Conservation (phyloP, 2,329 filamentous ascomycete genomes). For the Xylariaceae sp. region DNA sequence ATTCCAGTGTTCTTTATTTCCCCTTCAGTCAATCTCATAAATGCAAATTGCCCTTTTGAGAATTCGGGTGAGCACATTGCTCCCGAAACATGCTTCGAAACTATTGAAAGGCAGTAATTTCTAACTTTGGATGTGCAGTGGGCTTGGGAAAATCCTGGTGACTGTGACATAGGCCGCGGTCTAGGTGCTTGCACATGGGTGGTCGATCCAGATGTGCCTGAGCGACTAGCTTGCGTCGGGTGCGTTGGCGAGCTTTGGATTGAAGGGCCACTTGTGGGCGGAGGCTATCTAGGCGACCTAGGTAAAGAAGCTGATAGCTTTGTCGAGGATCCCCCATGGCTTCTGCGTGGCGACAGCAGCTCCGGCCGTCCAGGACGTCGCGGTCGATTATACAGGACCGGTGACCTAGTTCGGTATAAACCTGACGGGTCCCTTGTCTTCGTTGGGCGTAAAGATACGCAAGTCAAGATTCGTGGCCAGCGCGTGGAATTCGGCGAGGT, state of each 20-base stretch:
- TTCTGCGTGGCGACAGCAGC: slow-evolving; percentile 2
- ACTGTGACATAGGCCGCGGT: not conserved
- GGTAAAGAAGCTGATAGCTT: slow-evolving; percentile 44
- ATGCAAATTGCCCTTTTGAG: too few species aligned
- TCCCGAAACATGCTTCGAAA: too few species aligned
- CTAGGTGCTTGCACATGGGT: slow-evolving; percentile 9
- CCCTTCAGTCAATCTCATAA: too few species aligned
- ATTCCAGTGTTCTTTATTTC: too few species aligned
- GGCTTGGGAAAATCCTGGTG: too few species aligned
- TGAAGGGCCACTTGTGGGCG: slow-evolving; percentile 39
- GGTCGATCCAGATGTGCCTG: slow-evolving; percentile 3
- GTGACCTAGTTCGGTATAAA: slow-evolving; percentile 41
- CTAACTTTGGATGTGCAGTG: too few species aligned
- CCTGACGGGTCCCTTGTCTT: slow-evolving; percentile 38
- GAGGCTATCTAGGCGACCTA: slow-evolving; percentile 44
- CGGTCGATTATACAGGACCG: slow-evolving; percentile 40
- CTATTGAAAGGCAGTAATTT: too few species aligned
- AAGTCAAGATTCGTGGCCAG: not conserved
- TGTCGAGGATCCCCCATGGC: slow-evolving; percentile 41
- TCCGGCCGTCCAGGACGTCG: not conserved
- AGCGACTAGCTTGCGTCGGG: slow-evolving; percentile 17
- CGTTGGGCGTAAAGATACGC: slow-evolving; percentile 6
- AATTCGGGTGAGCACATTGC: too few species aligned
- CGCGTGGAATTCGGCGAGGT: not conserved
- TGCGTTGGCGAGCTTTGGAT: slow-evolving; percentile 25